A percentile compares a stretch with the other conserved stretches of the same genome.
phyloP scores from a whole-genome alignment of 2,329 filamentous ascomycete genomes.

The Aspergillus transmontanensis region DNA sequence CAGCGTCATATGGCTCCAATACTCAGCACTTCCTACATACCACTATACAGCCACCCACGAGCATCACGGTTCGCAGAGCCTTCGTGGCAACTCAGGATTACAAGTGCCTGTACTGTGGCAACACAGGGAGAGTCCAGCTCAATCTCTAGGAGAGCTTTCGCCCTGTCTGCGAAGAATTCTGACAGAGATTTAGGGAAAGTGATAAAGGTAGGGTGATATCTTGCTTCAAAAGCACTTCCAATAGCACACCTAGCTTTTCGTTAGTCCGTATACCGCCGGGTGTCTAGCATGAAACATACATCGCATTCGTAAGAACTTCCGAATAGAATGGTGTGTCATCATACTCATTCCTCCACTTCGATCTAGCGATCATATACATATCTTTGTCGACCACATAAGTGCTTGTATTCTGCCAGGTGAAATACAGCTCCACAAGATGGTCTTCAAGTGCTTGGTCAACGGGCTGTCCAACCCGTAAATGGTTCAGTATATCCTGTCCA shows the following conservation, averaged over 20 bases:
- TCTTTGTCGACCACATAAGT: conserved; percentile 50
- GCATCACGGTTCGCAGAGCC: conserved; percentile 48
- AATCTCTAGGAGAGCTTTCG: conserved; percentile 50
- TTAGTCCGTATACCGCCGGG: not conserved
- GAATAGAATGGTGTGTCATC: conserved; percentile 46
- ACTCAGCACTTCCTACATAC: conserved; percentile 25
- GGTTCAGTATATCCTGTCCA: conserved; percentile 44
- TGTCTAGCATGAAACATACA: conserved; percentile 24
- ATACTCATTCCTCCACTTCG: conserved; percentile 39
- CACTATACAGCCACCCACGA: conserved; percentile 52
- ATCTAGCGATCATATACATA: conserved; percentile 39
- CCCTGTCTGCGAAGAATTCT: conserved; percentile 45
- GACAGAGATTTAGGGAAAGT: conserved; percentile 39
- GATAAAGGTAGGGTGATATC: conserved; percentile 47
- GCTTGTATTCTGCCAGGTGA: conserved; percentile 53
- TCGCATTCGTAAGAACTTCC: conserved; percentile 45
- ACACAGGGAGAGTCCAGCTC: conserved; percentile 52
- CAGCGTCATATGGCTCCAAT: not conserved
- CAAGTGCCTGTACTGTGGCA: conserved; percentile 52
- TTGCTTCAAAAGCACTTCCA: conserved; percentile 47
- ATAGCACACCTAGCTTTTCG: conserved; percentile 39
- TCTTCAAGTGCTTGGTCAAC: conserved; percentile 46
- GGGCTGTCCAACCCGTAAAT: conserved; percentile 44
- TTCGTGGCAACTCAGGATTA: conserved; percentile 50
- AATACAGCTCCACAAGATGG: conserved; percentile 50